Evolutionary conservation across 331 rosid species (phyloP).

Genomic region (Rhamnella rubrinervis): DNA sequence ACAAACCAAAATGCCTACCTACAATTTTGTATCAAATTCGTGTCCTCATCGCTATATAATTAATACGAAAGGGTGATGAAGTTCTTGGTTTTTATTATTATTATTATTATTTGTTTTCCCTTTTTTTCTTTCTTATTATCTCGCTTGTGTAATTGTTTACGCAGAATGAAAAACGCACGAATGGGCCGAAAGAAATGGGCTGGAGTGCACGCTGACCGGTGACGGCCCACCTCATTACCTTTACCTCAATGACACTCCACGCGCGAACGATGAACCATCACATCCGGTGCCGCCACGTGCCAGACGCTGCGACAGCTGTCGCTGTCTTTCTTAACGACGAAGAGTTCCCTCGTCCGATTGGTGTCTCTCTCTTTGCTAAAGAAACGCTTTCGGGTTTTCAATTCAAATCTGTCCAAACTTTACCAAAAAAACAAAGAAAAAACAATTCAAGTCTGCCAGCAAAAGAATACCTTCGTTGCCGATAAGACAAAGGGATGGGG

Average conservation of each 20-base stretch:
- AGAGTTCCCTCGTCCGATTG: neutral
- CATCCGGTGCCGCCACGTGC: constrained; percentile 20
- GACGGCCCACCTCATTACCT: neutral
- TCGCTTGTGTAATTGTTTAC: no score
- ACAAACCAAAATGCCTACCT: neutral
- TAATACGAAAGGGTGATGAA: no score
- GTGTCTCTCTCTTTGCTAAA: neutral
- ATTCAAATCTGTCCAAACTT: no score
- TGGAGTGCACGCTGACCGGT: neutral
- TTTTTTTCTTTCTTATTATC: no score
- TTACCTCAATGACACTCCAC: neutral
- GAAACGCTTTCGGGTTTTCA: neutral
- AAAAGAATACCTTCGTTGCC: neutral
- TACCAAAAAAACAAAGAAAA: no score
- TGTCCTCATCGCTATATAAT: no score
- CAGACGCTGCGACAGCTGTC: neutral
- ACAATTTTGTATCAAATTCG: no score
- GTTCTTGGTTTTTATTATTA: no score
- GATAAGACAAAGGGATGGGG: constrained; percentile 48
- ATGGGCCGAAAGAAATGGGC: neutral
- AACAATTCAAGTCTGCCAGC: constrained; percentile 13
- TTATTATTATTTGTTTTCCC: no score
- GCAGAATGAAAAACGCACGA: neutral
- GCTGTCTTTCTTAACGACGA: constrained; percentile 18
- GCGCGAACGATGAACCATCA: neutral